phyloP scores from a whole-genome alignment of 2,329 filamentous ascomycete species.

The Ophiostoma piceae region DNA sequence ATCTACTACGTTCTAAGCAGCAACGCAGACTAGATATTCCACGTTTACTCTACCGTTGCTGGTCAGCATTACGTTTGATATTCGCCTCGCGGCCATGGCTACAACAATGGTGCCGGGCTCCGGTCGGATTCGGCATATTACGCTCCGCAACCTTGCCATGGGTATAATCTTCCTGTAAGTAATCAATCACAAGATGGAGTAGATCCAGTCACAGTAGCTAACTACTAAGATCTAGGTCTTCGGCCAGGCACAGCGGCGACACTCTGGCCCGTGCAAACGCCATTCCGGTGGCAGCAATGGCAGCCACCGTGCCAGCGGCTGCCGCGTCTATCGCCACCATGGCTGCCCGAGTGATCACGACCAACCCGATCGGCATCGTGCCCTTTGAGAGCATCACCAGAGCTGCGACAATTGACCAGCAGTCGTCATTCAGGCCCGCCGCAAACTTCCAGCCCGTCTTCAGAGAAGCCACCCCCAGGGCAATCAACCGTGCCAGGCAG shows the following conservation, averaged over 20 bases:
- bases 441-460: constrained; percentile 32
- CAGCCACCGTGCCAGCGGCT: too few species aligned
- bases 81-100: not conserved
- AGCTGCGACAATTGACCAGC: not conserved
- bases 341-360: not conserved
- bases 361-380: not conserved
- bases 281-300: not conserved
- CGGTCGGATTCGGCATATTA: not conserved
- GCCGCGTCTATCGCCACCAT: too few species aligned
- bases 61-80: not conserved
- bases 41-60: not conserved
- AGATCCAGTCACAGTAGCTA: not conserved
- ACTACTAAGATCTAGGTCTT: not conserved
- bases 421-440: constrained; percentile 20
- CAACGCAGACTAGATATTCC: too few species aligned
- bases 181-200: not conserved
- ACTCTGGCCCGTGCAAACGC: not conserved
- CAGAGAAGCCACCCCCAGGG: not conserved
- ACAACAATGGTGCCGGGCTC: not conserved
- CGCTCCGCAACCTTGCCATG: not conserved
- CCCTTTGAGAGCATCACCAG: not conserved
- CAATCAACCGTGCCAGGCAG: not conserved
- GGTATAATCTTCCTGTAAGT: not conserved
- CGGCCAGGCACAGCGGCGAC: too few species aligned
- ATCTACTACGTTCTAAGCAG: not conserved